These are phyloP conservation scores for Rubus idaeus DNA, from an alignment of 306 rosid species.

Conservation along the genomic window DNA sequence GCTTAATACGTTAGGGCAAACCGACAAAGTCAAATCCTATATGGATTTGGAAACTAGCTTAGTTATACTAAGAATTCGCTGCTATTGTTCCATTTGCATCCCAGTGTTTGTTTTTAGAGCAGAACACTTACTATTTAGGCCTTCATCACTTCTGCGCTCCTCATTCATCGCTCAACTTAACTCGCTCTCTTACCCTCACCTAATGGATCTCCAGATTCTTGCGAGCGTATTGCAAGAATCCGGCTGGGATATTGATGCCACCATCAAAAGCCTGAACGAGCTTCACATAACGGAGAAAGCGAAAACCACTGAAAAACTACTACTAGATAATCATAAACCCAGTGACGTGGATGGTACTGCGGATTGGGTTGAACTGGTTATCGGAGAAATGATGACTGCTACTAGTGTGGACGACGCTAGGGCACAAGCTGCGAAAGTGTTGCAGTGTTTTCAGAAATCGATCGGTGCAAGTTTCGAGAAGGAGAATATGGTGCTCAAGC, in stretches of 20 bases:
- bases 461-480: background rate
- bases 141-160: background rate
- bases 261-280: background rate
- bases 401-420: background rate
- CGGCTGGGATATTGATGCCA: background rate
- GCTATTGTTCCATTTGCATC: background rate
- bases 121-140: no score
- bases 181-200: background rate
- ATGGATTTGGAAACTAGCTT: background rate
- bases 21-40: background rate
- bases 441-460: background rate
- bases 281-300: background rate
- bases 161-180: background rate
- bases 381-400: background rate
- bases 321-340: background rate
- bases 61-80: background rate
- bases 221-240: background rate
- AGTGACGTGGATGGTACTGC: background rate
- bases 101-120: background rate
- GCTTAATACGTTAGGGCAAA: background rate
- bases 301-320: background rate
- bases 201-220: background rate
- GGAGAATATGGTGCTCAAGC: conserved; percentile 5
- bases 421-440: background rate
- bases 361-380: conserved; percentile 1